Evolutionary conservation across 495 filamentous ascomycete genomes (phyloP).

Genomic region (Neurospora hispaniola): DNA sequence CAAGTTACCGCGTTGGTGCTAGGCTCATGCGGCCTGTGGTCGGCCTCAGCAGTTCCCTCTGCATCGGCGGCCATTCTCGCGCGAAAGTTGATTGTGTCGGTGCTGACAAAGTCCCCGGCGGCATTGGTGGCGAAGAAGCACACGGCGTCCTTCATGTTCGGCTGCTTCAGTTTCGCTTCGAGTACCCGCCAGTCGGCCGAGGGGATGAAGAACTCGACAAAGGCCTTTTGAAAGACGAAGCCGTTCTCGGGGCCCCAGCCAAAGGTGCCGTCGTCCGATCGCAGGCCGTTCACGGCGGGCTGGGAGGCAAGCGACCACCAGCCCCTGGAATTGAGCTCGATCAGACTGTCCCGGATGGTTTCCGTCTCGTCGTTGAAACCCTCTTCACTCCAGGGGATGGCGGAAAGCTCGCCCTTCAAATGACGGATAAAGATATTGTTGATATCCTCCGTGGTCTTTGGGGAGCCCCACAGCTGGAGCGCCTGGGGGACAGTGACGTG

Average conservation of each 20-base stretch:
- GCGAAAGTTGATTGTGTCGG: constrained; percentile 28
- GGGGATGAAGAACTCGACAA: constrained; percentile 90
- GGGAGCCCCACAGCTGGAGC: constrained; percentile 72
- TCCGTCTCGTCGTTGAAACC: constrained; percentile 76
- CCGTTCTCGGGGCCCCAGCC: constrained; percentile 91
- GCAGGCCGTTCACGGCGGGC: constrained; percentile 79
- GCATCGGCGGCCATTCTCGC: constrained; percentile 7
- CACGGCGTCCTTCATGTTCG: constrained; percentile 49
- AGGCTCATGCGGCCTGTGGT: constrained; percentile 21
- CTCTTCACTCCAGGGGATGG: constrained; percentile 90
- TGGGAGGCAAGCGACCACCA: constrained; percentile 99
- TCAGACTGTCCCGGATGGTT: constrained; percentile 61
- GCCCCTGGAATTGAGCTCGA: constrained; percentile 66
- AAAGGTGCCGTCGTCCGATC: constrained; percentile 65
- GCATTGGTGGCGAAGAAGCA: constrained; percentile 79
- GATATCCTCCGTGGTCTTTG: constrained; percentile 57
- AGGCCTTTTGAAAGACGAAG: constrained; percentile 96
- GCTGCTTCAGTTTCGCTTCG: constrained; percentile 44
- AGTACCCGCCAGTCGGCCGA: constrained; percentile 56
- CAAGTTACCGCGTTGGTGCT: constrained; percentile 90
- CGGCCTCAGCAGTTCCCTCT: neutral
- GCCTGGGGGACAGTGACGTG: constrained; percentile 74
- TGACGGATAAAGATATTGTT: constrained; percentile 68
- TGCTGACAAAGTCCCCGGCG: constrained; percentile 59
- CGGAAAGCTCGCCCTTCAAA: constrained; percentile 60